phyloP scores from a whole-genome alignment of 306 rosid species.

The Medicago ruthenica region DNA sequence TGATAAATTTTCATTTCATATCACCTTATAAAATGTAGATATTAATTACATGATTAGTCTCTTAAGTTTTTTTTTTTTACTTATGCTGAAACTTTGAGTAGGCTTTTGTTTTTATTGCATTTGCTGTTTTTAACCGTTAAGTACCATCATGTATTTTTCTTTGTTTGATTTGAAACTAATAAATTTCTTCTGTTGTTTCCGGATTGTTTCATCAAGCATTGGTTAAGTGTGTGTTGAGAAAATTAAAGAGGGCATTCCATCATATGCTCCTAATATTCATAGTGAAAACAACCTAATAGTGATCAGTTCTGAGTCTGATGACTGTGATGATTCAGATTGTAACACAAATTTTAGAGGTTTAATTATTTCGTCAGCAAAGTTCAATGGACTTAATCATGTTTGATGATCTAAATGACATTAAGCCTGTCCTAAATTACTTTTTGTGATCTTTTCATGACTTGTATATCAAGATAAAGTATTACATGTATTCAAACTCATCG shows the following conservation, averaged over 20 bases:
- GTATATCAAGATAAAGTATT: not conserved
- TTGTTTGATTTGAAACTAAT: too few relatives aligned
- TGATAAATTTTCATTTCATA: slow-evolving; percentile 7
- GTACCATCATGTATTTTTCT: too few relatives aligned
- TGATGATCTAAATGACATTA: not conserved
- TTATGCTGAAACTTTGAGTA: not conserved
- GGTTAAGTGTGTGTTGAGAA: too few relatives aligned
- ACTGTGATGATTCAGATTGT: too few relatives aligned
- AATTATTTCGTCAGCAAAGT: not conserved
- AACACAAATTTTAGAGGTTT: not conserved
- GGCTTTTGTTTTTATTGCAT: slow-evolving; percentile 22
- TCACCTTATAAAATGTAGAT: not conserved
- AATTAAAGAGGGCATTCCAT: too few relatives aligned
- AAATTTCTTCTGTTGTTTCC: not conserved
- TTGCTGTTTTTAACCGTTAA: not conserved
- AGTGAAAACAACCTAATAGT: too few relatives aligned
- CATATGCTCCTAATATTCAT: too few relatives aligned
- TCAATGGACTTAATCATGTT: too few relatives aligned
- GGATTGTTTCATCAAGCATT: not conserved
- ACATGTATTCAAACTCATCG: not conserved
- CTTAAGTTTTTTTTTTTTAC: not conserved
- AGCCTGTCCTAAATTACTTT: not conserved
- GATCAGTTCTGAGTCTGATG: too few relatives aligned
- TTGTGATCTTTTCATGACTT: not conserved
- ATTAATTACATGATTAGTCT: not conserved